Conservation (phyloP, 2,329 filamentous ascomycete genomes). For the Aspergillus spinulosporus region DNA sequence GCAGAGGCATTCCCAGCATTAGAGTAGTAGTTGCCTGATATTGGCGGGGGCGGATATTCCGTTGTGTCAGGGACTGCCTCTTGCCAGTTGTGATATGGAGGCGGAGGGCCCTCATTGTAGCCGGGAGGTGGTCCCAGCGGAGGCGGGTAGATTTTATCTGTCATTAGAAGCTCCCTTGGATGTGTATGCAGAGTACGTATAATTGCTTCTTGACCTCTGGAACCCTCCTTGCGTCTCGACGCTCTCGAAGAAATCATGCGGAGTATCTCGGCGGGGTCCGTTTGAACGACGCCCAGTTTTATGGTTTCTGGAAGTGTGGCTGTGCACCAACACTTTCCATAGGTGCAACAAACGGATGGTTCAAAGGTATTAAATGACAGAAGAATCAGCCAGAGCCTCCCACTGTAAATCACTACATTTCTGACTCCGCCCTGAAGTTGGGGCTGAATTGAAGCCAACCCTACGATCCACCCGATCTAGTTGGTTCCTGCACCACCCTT, state of each 20-base stretch:
- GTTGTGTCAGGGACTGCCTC: slow-evolving; percentile 58
- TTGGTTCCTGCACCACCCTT: neutral
- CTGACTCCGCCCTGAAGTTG: neutral
- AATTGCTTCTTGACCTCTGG: too few species aligned
- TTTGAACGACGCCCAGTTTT: neutral
- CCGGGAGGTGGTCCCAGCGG: slow-evolving; percentile 21
- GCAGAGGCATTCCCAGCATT: slow-evolving; percentile 58
- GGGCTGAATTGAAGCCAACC: neutral
- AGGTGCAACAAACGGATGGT: too few species aligned
- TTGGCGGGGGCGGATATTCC: slow-evolving; percentile 61
- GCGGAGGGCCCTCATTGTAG: slow-evolving; percentile 37
- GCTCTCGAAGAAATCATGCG: neutral
- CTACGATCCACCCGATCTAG: neutral
- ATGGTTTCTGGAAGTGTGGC: neutral
- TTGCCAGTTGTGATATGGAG: slow-evolving; percentile 64
- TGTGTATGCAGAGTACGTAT: too few species aligned
- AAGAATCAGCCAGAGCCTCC: too few species aligned
- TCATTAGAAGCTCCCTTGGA: neutral
- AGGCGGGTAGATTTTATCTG: slow-evolving; percentile 1
- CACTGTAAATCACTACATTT: too few species aligned
- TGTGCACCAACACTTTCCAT: neutral
- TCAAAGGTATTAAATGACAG: too few species aligned
- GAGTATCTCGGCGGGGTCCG: neutral
- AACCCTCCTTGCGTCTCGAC: neutral
- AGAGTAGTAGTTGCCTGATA: slow-evolving; percentile 54